These are phyloP conservation scores for Diaporthe helianthi DNA, from an alignment of 2,329 filamentous ascomycete species.

Conservation along the genomic window DNA sequence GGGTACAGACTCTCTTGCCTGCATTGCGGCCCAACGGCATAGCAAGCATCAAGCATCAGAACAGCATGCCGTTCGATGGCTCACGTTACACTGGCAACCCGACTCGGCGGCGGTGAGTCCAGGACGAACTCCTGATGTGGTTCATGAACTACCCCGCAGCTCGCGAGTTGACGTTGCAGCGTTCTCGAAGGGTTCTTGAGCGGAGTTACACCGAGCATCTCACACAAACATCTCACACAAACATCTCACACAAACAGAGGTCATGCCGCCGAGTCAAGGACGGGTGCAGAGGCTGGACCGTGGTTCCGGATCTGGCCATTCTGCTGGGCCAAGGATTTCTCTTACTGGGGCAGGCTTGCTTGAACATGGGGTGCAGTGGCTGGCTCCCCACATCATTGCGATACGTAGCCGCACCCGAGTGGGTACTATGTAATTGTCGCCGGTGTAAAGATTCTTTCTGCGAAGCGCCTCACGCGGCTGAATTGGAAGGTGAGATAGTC, in stretches of 20 bases:
- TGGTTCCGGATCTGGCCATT: conserved; percentile 18
- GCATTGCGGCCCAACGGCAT: conserved; percentile 12
- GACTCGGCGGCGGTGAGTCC: conserved; percentile 15
- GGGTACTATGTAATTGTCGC: conserved; percentile 7
- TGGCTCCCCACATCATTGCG: conserved; percentile 15
- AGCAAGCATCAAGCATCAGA: conserved; percentile 12
- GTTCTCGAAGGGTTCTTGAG: conserved; percentile 7
- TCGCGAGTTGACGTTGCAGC: not conserved
- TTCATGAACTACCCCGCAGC: conserved; percentile 10
- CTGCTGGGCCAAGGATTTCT: not conserved
- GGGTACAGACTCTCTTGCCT: not conserved
- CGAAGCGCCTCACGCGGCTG: conserved; percentile 20
- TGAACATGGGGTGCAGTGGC: conserved; percentile 7
- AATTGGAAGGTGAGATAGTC: not conserved
- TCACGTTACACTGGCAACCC: not conserved
- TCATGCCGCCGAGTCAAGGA: conserved; percentile 18
- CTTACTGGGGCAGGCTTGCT: conserved; percentile 1
- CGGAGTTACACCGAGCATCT: conserved; percentile 12
- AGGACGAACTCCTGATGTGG: conserved; percentile 2
- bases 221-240: conserved; percentile 3
- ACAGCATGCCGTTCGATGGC: not conserved
- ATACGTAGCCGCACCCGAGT: conserved; percentile 16
- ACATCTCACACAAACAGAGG: conserved; percentile 2
- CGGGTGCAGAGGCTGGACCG: conserved; percentile 24
- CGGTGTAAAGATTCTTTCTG: not conserved